phyloP scores from a whole-genome alignment of 768 basidiomycete species.

The Boletus insuetus region DNA sequence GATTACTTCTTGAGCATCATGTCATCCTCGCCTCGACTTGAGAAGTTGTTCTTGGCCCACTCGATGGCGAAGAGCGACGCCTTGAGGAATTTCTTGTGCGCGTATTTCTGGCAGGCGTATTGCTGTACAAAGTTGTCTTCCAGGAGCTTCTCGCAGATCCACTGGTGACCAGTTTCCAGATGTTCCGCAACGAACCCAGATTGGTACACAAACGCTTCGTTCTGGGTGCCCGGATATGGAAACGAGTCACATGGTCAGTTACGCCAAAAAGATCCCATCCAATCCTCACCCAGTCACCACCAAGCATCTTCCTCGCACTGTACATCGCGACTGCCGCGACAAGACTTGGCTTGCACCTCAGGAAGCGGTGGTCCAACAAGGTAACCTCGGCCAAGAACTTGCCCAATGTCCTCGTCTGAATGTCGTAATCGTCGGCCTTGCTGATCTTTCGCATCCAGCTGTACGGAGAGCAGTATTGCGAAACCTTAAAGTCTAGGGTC shows the following conservation, averaged over 20 bases:
- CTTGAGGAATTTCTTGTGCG: conserved; percentile 96
- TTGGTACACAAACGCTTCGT: conserved; percentile 88
- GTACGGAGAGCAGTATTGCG: conserved; percentile 98
- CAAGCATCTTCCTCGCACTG: conserved; percentile 89
- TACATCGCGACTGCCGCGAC: conserved; percentile 98
- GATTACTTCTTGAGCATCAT: conserved; percentile 33
- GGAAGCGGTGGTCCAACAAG: conserved; percentile 86
- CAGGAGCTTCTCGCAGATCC: conserved; percentile 80
- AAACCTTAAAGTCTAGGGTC: conserved; percentile 92
- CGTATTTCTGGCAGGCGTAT: conserved; percentile 95
- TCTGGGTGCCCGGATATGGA: conserved; percentile 46
- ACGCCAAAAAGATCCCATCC: conserved; percentile 12
- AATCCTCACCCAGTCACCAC: conserved; percentile 88
- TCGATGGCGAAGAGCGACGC: conserved; percentile 76
- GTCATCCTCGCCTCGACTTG: conserved; percentile 33
- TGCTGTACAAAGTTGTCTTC: conserved; percentile 78
- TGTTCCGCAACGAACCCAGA: conserved; percentile 91
- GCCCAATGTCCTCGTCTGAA: conserved; percentile 94
- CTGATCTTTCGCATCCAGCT: conserved; percentile 98
- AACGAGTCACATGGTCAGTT: conserved; percentile 35
- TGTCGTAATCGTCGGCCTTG: conserved; percentile 98
- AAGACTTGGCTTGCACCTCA: conserved; percentile 90
- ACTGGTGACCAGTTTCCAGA: conserved; percentile 72
- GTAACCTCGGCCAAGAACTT: conserved; percentile 98
- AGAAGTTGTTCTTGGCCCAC: conserved; percentile 57